Conservation (phyloP, 257 asterid genomes). For the Nicotiana benthamiana region DNA sequence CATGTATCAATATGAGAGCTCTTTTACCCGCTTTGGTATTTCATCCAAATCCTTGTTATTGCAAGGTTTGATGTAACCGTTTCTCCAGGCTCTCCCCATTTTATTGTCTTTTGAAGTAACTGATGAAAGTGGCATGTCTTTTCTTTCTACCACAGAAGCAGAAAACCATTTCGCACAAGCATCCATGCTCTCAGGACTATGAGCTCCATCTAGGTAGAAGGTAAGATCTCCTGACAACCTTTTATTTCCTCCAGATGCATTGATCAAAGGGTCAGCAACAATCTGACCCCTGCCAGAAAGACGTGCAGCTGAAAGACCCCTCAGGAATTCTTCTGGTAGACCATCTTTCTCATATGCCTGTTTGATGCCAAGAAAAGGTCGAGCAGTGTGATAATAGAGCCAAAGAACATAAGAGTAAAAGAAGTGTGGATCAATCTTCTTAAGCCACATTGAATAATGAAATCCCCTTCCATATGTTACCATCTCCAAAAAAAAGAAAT, state of each 20-base stretch:
- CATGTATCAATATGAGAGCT: background rate
- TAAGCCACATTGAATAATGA: background rate
- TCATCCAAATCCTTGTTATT: slow-evolving; percentile 17
- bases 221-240: slow-evolving; percentile 48
- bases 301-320: slow-evolving; percentile 75
- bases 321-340: slow-evolving; percentile 61
- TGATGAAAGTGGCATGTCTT: slow-evolving; percentile 15
- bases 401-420: background rate
- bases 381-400: background rate
- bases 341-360: slow-evolving; percentile 35
- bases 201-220: slow-evolving; percentile 91
- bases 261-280: slow-evolving; percentile 35
- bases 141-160: slow-evolving; percentile 40
- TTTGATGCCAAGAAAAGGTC: slow-evolving; percentile 7
- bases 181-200: slow-evolving; percentile 95
- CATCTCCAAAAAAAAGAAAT: no score
- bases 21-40: slow-evolving; percentile 58
- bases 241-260: slow-evolving; percentile 15
- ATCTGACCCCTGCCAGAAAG: slow-evolving; percentile 86
- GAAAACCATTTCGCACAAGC: slow-evolving; percentile 91
- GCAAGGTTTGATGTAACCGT: slow-evolving; percentile 25
- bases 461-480: background rate
- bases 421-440: background rate
- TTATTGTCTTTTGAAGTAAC: slow-evolving; percentile 18
- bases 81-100: slow-evolving; percentile 16